Conservation (phyloP, 75 land plant genomes). For the Pseudotsuga menziesii region DNA sequence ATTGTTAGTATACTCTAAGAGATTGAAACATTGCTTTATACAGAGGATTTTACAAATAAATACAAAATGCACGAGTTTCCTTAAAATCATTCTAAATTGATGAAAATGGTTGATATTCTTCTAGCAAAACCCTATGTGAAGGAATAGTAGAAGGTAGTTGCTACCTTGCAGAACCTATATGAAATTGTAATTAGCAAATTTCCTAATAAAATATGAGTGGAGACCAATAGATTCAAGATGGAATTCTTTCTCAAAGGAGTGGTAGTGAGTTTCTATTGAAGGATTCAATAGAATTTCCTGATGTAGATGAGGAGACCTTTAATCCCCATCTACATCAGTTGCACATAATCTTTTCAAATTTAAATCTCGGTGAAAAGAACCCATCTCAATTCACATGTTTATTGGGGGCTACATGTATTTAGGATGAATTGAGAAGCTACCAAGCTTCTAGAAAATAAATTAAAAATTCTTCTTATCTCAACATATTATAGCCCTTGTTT, state of each 20-base stretch:
- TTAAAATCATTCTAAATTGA: slow-evolving; percentile 45
- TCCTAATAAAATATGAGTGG: slow-evolving; percentile 32
- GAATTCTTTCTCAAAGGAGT: slow-evolving; percentile 24
- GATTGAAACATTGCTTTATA: slow-evolving; percentile 39
- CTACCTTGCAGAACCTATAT: slow-evolving; percentile 71
- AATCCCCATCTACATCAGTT: slow-evolving; percentile 59
- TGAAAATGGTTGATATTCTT: slow-evolving; percentile 34
- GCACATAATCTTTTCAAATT: slow-evolving; percentile 68
- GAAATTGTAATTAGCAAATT: slow-evolving; percentile 68
- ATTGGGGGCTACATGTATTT: too few species aligned
- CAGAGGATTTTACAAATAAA: slow-evolving; percentile 38
- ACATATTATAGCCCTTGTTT: too few species aligned
- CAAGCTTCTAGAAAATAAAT: too few species aligned
- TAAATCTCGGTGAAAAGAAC: too few species aligned
- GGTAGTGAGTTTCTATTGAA: slow-evolving; percentile 52
- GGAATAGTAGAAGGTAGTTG: slow-evolving; percentile 59
- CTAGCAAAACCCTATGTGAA: slow-evolving; percentile 36
- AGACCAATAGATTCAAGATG: slow-evolving; percentile 38
- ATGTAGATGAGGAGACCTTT: slow-evolving; percentile 41
- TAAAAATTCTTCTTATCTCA: too few species aligned
- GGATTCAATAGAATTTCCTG: slow-evolving; percentile 77
- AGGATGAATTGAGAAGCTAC: too few species aligned
- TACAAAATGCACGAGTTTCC: slow-evolving; percentile 52
- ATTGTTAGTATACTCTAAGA: slow-evolving; percentile 38
- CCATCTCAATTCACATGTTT: too few species aligned